phyloP scores from a whole-genome alignment of 2,329 filamentous ascomycete species.

The Aspergillus melleus region DNA sequence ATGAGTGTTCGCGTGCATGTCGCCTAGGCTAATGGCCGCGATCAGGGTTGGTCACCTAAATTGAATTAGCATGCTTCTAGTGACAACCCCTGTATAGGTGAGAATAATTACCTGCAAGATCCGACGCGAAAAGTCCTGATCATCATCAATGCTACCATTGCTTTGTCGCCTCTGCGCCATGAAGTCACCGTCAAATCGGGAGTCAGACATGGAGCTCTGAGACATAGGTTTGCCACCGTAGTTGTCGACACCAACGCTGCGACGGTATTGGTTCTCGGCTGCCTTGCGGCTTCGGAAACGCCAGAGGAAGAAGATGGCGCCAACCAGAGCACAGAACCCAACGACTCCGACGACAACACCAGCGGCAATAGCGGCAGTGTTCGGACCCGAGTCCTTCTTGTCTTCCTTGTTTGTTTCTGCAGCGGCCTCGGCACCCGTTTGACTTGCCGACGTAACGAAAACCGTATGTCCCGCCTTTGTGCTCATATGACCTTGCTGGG shows the following conservation, averaged over 20 bases:
- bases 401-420: conserved; percentile 3
- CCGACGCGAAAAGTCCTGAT: conserved; percentile 92
- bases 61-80: neutral
- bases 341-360: conserved; percentile 85
- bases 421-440: conserved; percentile 20
- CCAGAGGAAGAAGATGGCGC: conserved; percentile 71
- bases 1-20: neutral
- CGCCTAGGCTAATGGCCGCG: conserved; percentile 16
- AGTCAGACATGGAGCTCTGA: conserved; percentile 71
- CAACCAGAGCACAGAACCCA: conserved; percentile 64
- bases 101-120: conserved; percentile 77
- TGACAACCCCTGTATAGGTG: neutral
- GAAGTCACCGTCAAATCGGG: conserved; percentile 78
- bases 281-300: conserved; percentile 73
- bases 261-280: conserved; percentile 80
- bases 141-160: conserved; percentile 94
- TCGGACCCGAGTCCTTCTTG: conserved; percentile 50
- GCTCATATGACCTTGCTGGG: conserved; percentile 16
- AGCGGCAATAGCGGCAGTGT: conserved; percentile 79
- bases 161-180: conserved; percentile 83
- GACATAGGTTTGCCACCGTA: conserved; percentile 63
- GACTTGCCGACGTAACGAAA: conserved; percentile 34
- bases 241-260: conserved; percentile 74
- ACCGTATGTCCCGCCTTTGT: conserved; percentile 28
- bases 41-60: conserved; percentile 37